Conservation (phyloP, 177 flowering plant genomes). For the Tripterygium wilfordii region DNA sequence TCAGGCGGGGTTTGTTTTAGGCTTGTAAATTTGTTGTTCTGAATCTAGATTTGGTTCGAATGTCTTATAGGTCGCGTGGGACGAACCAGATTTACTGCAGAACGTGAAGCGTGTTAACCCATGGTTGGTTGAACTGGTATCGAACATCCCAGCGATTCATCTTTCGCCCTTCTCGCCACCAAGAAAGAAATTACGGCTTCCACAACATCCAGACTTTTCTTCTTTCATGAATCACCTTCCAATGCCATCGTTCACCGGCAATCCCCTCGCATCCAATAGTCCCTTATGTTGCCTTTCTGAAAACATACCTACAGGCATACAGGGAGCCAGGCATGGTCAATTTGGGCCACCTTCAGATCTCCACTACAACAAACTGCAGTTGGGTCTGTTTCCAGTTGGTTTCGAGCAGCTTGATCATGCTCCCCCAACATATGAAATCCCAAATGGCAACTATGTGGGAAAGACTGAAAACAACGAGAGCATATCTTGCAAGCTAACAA, state of each 20-base stretch:
- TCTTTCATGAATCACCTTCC: slow-evolving; percentile 20
- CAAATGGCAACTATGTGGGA: not conserved
- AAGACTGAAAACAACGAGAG: slow-evolving; percentile 11
- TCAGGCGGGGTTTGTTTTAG: no score
- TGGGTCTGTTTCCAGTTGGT: slow-evolving; percentile 20
- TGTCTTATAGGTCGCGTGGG: slow-evolving; percentile 42
- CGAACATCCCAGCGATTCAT: slow-evolving; percentile 31
- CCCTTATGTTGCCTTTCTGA: slow-evolving; percentile 29
- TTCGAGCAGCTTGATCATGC: slow-evolving; percentile 17
- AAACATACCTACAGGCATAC: slow-evolving; percentile 44
- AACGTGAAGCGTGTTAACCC: slow-evolving; percentile 53
- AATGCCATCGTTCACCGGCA: slow-evolving; percentile 24
- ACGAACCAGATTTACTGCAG: slow-evolving; percentile 56
- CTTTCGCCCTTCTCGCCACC: slow-evolving; percentile 39
- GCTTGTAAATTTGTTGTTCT: not conserved
- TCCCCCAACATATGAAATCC: slow-evolving; percentile 10
- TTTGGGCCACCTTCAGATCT: slow-evolving; percentile 25
- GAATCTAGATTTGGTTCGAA: not conserved
- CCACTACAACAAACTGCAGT: slow-evolving; percentile 28
- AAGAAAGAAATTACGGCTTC: slow-evolving; percentile 44
- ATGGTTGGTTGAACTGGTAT: slow-evolving; percentile 52
- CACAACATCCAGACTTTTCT: slow-evolving; percentile 27
- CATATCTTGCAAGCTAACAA: slow-evolving; percentile 26
- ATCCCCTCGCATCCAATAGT: slow-evolving; percentile 19
- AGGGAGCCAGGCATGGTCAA: slow-evolving; percentile 75